Evolutionary conservation across 2,329 filamentous ascomycete genomes (phyloP).

Genomic region (Xylaria sp.): DNA sequence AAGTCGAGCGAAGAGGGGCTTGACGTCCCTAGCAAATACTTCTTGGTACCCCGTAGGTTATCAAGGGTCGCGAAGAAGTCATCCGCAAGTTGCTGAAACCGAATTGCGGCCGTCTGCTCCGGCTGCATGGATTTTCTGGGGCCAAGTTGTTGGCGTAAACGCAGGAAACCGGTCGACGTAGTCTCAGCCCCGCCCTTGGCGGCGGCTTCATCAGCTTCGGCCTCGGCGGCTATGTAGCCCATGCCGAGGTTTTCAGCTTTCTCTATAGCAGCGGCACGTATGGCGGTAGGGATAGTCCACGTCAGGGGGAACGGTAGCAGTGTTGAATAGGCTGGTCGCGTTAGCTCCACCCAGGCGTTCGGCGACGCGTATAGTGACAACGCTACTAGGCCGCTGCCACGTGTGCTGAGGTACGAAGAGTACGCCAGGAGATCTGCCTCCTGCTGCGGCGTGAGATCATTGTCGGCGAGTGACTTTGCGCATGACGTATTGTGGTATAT

Average conservation of each 20-base stretch:
- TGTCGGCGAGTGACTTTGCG: slow-evolving; percentile 50
- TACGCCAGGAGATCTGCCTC: slow-evolving; percentile 63
- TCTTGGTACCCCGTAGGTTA: slow-evolving; percentile 66
- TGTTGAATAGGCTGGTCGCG: slow-evolving; percentile 81
- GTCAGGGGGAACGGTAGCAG: slow-evolving; percentile 88
- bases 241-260: slow-evolving; percentile 78
- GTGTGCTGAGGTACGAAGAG: slow-evolving; percentile 77
- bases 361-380: slow-evolving; percentile 91
- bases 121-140: slow-evolving; percentile 65
- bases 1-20: slow-evolving; percentile 78
- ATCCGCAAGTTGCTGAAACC: slow-evolving; percentile 76
- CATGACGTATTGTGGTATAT: slow-evolving; percentile 48
- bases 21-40: slow-evolving; percentile 61
- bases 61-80: slow-evolving; percentile 78
- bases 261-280: slow-evolving; percentile 75
- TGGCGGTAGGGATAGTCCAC: slow-evolving; percentile 82
- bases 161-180: slow-evolving; percentile 52
- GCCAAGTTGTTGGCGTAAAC: slow-evolving; percentile 47
- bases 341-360: slow-evolving; percentile 83
- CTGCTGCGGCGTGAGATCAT: slow-evolving; percentile 53
- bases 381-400: slow-evolving; percentile 82
- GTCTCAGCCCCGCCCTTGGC: slow-evolving; percentile 50
- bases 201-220: slow-evolving; percentile 51
- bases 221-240: slow-evolving; percentile 72
- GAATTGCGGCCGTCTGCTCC: slow-evolving; percentile 78